Conservation (phyloP, 2,329 filamentous ascomycete species). For the Arthrobotrys megalospora region DNA sequence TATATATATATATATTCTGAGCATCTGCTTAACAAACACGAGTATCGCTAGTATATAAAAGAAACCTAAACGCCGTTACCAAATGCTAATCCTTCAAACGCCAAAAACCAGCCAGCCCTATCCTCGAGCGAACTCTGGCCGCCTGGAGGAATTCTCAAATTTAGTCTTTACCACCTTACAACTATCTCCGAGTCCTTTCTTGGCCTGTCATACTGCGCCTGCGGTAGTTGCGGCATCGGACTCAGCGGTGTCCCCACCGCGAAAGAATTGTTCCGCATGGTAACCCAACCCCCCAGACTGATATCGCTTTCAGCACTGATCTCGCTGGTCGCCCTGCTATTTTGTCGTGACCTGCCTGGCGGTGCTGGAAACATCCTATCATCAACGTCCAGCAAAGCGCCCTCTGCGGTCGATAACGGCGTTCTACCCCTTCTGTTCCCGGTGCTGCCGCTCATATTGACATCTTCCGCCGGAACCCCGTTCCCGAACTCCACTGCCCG, state of each 20-base stretch:
- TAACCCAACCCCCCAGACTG: constrained; percentile 32
- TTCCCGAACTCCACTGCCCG: constrained; percentile 33
- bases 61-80: too few relatives aligned
- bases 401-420: constrained; percentile 31
- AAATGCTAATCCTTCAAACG: too few relatives aligned
- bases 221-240: constrained; percentile 36
- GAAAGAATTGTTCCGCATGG: constrained; percentile 36
- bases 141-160: not conserved
- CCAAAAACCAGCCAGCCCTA: too few relatives aligned
- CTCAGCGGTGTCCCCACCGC: constrained; percentile 37
- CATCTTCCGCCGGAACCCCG: constrained; percentile 4
- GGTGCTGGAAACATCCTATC: constrained; percentile 17
- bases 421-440: not conserved
- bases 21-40: too few relatives aligned
- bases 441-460: not conserved
- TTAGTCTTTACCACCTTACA: constrained; percentile 23
- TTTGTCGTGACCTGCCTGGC: constrained; percentile 31
- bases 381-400: constrained; percentile 25
- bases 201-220: constrained; percentile 38
- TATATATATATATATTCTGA: too few relatives aligned
- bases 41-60: too few relatives aligned
- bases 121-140: too few relatives aligned
- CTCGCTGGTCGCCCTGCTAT: constrained; percentile 42
- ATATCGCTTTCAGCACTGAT: constrained; percentile 40
- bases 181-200: constrained; percentile 41